Evolutionary conservation across 352 stramenopile species (phyloP), one percentile per base, ranked within the genome.

Genomic region (Phytophthora pisi): DNA sequence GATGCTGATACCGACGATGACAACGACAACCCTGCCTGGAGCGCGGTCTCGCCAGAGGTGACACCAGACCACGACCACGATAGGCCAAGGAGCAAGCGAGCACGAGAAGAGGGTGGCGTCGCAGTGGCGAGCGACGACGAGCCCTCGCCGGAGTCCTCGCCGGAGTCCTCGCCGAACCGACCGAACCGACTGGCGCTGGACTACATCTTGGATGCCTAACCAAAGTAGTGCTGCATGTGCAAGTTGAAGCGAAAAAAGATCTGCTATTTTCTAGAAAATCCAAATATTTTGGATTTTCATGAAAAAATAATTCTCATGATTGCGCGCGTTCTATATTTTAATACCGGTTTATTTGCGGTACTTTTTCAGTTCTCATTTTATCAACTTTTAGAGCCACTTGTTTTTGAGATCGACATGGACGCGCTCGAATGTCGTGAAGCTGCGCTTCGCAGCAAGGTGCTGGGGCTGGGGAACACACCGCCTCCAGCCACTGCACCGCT

Each of bases 321-420:
- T n/a, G n/a, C n/a, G n/a, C n/a, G n/a, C n/a, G n/a, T n/a, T n/a
- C n/a, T n/a, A n/a, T n/a, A n/a, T n/a, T n/a, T n/a, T n/a, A n/a
- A n/a, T n/a, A n/a, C n/a, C n/a, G n/a, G n/a, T n/a, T n/a, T n/a
- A n/a, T n/a, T n/a, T n/a, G n/a, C n/a, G n/a, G n/a, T n/a, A n/a
- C n/a, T n/a, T n/a, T n/a, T n/a, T n/a, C n/a, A n/a, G n/a, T n/a
- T n/a, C n/a, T n/a, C n/a, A n/a, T n/a, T n/a, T n/a, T n/a, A n/a
- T n/a, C n/a, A n/a, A n/a, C n/a, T n/a, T n/a, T n/a, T n/a, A n/a
- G n/a, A n/a, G n/a, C n/a, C n/a, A n/a, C n/a, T n/a, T n/a, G n/a
- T n/a, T n/a, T n/a, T n/a, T n/a, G n/a, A n/a, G n/a, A n/a, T n/a
- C 24, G 7, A 15, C 0, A 88, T 91, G 80, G 78, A 88, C 68